Percentiles rank a stretch among this genome's conserved stretches.
Evolutionary conservation across 2,329 filamentous ascomycete species (phyloP).

Genomic region (Diaporthe citriasiana): DNA sequence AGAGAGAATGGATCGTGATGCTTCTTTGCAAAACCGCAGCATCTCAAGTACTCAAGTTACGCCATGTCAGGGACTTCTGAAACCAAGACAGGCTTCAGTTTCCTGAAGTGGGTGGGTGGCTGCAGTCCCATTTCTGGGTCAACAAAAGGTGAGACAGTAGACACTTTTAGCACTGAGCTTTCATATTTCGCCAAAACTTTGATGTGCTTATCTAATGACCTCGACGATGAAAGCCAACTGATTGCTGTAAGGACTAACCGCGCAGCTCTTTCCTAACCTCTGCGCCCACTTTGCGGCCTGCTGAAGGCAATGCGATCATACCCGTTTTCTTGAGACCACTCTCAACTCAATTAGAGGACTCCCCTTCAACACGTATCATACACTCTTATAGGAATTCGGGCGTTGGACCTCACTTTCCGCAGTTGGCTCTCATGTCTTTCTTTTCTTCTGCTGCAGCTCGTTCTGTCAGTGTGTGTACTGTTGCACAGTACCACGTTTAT

Average conservation of each 20-base stretch:
- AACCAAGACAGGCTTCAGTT: not conserved
- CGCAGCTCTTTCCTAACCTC: too few species aligned
- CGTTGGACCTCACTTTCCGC: too few species aligned
- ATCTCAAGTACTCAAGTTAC: not conserved
- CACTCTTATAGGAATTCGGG: not conserved
- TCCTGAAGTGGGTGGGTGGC: not conserved
- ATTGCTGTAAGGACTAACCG: not conserved
- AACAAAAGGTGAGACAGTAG: not conserved
- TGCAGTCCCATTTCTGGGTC: too few species aligned
- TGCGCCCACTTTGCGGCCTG: not conserved
- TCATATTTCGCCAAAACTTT: not conserved
- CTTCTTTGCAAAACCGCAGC: not conserved
- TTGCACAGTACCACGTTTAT: too few species aligned
- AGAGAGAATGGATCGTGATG: not conserved
- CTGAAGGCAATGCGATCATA: too few species aligned
- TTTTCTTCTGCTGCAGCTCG: too few species aligned
- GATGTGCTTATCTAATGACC: not conserved
- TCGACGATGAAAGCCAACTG: not conserved
- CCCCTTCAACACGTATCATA: not conserved
- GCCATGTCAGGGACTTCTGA: not conserved
- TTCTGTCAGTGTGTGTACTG: too few species aligned
- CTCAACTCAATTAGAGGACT: not conserved
- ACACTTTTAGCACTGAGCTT: not conserved
- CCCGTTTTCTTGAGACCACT: not conserved
- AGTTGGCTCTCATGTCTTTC: too few species aligned